These are phyloP conservation scores for Fusarium acutatum DNA, from an alignment of 2,329 filamentous ascomycete species.

Conservation along the genomic window DNA sequence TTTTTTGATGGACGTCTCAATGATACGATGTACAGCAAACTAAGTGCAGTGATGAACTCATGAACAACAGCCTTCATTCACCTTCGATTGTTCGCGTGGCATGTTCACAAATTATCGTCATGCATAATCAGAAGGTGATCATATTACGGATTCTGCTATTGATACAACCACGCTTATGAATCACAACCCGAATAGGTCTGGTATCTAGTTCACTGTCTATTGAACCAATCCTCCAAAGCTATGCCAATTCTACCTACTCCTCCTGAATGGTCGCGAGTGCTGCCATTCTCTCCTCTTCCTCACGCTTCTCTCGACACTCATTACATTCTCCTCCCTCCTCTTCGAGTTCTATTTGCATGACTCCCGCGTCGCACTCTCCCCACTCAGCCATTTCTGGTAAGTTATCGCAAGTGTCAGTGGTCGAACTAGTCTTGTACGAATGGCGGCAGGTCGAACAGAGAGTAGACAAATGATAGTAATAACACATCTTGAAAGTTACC, in stretches of 20 bases:
- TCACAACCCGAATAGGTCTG: fast-evolving
- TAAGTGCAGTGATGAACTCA: background rate
- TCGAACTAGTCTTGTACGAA: background rate
- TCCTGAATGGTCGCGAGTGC: background rate
- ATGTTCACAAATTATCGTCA: background rate
- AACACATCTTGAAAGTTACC: background rate
- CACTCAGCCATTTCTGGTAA: background rate
- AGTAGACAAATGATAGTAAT: background rate
- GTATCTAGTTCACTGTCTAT: fast-evolving
- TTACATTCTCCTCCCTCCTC: background rate
- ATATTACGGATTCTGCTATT: fast-evolving
- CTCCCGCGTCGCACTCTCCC: background rate
- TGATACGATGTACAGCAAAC: background rate
- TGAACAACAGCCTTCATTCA: background rate
- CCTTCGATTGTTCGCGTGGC: fast-evolving
- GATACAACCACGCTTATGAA: fast-evolving
- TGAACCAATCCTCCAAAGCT: fast-evolving
- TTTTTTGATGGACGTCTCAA: fast-evolving
- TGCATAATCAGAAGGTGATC: fast-evolving
- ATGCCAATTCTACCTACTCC: no score
- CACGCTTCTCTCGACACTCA: background rate
- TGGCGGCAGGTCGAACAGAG: background rate
- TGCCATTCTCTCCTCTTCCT: background rate
- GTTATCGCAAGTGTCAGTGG: background rate
- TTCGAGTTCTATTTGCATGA: background rate